Evolutionary conservation across 2,329 filamentous ascomycete species (phyloP).

Genomic region (Arthrobotrys iridis): DNA sequence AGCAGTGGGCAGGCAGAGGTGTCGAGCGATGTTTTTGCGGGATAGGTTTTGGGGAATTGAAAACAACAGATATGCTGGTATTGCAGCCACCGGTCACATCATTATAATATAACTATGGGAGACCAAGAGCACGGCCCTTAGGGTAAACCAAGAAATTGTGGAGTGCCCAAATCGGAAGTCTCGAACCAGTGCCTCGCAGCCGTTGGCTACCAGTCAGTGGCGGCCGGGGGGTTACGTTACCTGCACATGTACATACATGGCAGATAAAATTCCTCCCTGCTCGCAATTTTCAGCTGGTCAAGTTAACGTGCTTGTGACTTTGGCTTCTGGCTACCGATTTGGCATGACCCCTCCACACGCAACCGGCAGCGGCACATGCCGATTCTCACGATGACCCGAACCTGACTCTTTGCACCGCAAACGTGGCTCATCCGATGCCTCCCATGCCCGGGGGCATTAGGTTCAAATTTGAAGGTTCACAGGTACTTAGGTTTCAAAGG

Average conservation of each 20-base stretch:
- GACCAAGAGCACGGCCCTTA: neutral
- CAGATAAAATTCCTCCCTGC: neutral
- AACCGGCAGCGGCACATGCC: constrained; percentile 2
- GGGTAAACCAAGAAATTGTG: neutral
- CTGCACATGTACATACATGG: too few relatives aligned
- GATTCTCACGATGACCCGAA: neutral
- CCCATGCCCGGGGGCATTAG: too few relatives aligned
- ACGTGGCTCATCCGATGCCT: too few relatives aligned
- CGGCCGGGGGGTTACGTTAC: too few relatives aligned
- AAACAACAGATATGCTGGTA: constrained; percentile 33
- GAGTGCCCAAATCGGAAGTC: constrained; percentile 12
- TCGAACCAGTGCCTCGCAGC: neutral
- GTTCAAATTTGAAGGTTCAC: too few relatives aligned
- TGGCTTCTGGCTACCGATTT: too few relatives aligned
- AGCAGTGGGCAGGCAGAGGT: neutral
- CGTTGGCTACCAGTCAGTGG: too few relatives aligned
- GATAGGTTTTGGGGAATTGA: neutral
- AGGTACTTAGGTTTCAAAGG: too few relatives aligned
- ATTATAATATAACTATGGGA: constrained; percentile 1
- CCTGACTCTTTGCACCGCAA: too few relatives aligned
- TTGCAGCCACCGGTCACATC: constrained; percentile 7
- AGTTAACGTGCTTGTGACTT: constrained; percentile 19
- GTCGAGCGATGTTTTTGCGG: constrained; percentile 1
- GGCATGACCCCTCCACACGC: constrained; percentile 11
- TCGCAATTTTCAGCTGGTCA: constrained; percentile 1